Evolutionary conservation across 2,329 filamentous ascomycete genomes (phyloP), one percentile per base, ranked within the genome.

Genomic region (Paracoccidioides lutzii): DNA sequence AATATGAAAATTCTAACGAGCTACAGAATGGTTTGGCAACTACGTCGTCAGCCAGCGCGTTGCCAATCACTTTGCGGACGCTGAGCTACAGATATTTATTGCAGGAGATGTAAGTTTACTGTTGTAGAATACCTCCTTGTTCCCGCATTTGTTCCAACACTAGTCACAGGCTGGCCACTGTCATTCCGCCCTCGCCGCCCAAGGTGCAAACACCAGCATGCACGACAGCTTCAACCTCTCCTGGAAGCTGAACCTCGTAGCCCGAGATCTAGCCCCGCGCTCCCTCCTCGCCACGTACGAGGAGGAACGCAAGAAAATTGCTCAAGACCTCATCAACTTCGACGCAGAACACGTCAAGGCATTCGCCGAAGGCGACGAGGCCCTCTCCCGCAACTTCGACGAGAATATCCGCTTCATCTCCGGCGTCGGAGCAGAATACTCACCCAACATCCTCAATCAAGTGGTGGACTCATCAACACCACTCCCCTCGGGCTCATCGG

Each of bases 371-470:
- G 83, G 83, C 37, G 83, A 88, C 59, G 75, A 76, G 50, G 81
- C 80, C 0, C 73, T 88, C 1, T 81, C 83, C 0, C 76, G 80
- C 59, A 88, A 88, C 67, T 88, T 88, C 66, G 75, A 79, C 48
- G 81, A 80, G 48, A 87, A 88, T 56, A 79, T 87, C 40, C 80
- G 82, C 7, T 88, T 88, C 70, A 88, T 88, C 61, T 85, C 83
- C 0, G 85, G 85, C 12, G 78, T 85, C 37, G 85, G 85, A 1
- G 84, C 83, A 3, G 81, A 81, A 65, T 89, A 89, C 67, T 77
- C 76, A 5, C 71, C 78, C 51, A 84, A 86, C 58, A 72, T 78
- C 4, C 78, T 85, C 63, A 88, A 86, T 62, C 66, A 72, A 72
- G 32, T 79, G 76, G 74, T 77, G 22, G 22, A 22, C 22, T 22